Evolutionary conservation across 2,329 filamentous ascomycete species (phyloP).

Genomic region (Apiospora rasikravindrae): DNA sequence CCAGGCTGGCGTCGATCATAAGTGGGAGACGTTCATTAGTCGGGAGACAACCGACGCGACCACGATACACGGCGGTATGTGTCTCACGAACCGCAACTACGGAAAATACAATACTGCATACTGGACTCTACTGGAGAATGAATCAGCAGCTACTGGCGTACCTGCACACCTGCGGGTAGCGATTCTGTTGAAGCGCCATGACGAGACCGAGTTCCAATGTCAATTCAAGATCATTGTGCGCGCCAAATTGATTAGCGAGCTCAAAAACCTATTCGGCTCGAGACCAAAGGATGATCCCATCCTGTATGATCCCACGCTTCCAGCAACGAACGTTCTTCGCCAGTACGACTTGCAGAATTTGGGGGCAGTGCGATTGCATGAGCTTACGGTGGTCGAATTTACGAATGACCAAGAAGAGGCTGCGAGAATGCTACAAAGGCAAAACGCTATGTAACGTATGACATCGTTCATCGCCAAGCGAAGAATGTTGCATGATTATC

Average conservation of each 20-base stretch:
- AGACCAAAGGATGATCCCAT: neutral
- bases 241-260: neutral
- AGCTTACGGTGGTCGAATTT: neutral
- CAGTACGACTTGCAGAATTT: neutral
- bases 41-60: neutral
- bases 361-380: neutral
- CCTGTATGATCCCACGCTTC: neutral
- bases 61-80: neutral
- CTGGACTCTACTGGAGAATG: neutral
- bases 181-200: neutral
- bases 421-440: too few relatives aligned
- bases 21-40: neutral
- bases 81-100: neutral
- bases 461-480: too few relatives aligned
- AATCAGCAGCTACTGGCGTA: neutral
- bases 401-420: neutral
- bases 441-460: too few relatives aligned
- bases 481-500: too few relatives aligned
- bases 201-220: neutral
- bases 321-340: neutral
- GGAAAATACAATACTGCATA: neutral
- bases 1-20: neutral
- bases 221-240: neutral
- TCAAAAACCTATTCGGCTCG: neutral
- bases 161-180: neutral